Evolutionary conservation across 768 basidiomycete genomes (phyloP), one percentile per base, ranked within the genome.

Genomic region (Leccinellum rugosiceps): DNA sequence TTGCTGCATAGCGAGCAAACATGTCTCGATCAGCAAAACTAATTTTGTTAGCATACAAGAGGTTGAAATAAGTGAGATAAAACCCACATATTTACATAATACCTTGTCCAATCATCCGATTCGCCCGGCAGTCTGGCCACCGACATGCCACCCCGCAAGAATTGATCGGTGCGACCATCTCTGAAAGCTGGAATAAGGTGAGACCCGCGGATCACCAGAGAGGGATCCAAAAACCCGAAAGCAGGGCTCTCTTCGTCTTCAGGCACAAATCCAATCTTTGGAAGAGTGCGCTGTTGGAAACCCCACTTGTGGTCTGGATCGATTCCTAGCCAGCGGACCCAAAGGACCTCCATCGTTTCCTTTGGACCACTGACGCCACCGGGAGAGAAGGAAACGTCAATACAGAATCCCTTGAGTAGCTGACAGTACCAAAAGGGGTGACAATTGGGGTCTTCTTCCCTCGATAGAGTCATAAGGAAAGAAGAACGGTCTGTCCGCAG

Each of bases 351-450:
- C 13, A 48, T 7, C 1, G 3, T 47, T 25, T 53, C 15, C 31
- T 50, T 32, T 0, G 14, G 11, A 49, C 5, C 3, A 6, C 35
- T 55, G 1, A 50, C 1, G 6, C 57, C 53, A 43, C n/a, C 26
- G 1, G 23, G 41, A 35, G 13, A 44, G 19, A 11, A 55, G 3
- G 4, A 35, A 13, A 44, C 15, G 1, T 56, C 2, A 1, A 52
- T 17, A 9, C 4, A 4, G 28, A 58, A 58, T 7, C 17, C 57
- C 3, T 54, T 47, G 13, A 58, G 3, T 1, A 58, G 8, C 3
- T 54, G 52, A 8, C 34, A 38, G 10, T 59, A 53, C 51, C 58
- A 59, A 6, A 52, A 56, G 0, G 50, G 58, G 7, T 59, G 58
- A 13, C 2, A 4, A 1, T 50, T 6, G 1, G 53, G 7, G 14